phyloP scores from a whole-genome alignment of 306 rosid genomes.

The Prunus davidiana region DNA sequence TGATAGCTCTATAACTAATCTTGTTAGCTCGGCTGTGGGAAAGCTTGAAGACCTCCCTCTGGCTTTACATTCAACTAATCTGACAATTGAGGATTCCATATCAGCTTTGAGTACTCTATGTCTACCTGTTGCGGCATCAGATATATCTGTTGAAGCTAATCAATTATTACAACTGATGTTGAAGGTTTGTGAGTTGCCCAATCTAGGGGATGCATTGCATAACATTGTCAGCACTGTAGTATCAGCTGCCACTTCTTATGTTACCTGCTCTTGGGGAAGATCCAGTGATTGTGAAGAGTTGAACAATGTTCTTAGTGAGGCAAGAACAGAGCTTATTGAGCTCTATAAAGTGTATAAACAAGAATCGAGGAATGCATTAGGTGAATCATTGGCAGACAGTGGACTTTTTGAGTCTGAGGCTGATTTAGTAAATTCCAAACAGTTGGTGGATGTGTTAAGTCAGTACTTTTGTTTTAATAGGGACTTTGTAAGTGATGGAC shows the following conservation, averaged over 20 bases:
- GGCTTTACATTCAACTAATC: slow-evolving; percentile 64
- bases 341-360: slow-evolving; percentile 45
- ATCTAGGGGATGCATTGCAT: slow-evolving; percentile 55
- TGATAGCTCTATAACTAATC: slow-evolving; percentile 84
- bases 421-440: slow-evolving; percentile 61
- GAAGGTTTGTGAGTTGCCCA: slow-evolving; percentile 62
- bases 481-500: slow-evolving; percentile 37
- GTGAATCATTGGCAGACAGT: slow-evolving; percentile 40
- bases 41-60: slow-evolving; percentile 90
- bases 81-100: slow-evolving; percentile 54
- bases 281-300: slow-evolving; percentile 48
- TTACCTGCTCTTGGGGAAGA: slow-evolving; percentile 43
- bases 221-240: slow-evolving; percentile 62
- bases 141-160: slow-evolving; percentile 69
- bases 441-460: slow-evolving; percentile 68
- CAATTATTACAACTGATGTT: slow-evolving; percentile 63
- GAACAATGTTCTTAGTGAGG: slow-evolving; percentile 47
- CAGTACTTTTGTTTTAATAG: slow-evolving; percentile 44
- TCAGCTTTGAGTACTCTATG: slow-evolving; percentile 60
- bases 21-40: slow-evolving; percentile 78
- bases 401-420: slow-evolving; percentile 47
- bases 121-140: slow-evolving; percentile 58
- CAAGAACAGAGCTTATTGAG: slow-evolving; percentile 63
- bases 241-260: slow-evolving; percentile 68
- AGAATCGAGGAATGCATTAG: slow-evolving; percentile 39